A percentile compares a stretch with the other conserved stretches of the same genome.
Evolutionary conservation across 2,329 filamentous ascomycete species (phyloP).

Genomic region (Fusarium sp.): DNA sequence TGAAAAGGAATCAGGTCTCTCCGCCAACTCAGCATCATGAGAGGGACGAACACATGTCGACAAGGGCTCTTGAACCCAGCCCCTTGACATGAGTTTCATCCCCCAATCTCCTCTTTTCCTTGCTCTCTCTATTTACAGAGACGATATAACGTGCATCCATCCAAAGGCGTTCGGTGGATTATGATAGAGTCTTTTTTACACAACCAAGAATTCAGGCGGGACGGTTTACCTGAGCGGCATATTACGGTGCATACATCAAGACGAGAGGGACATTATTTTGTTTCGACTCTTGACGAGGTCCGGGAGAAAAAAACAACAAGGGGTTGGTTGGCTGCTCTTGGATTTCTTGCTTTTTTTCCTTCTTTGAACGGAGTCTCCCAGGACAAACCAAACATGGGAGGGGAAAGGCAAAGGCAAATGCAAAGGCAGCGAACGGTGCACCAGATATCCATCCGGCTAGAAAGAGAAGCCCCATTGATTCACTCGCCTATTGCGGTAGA

Average conservation of each 20-base stretch:
- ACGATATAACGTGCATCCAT: constrained; percentile 40
- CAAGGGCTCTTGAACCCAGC: constrained; percentile 3
- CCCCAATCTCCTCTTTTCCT: constrained; percentile 21
- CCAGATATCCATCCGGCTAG: constrained; percentile 22
- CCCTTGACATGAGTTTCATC: constrained; percentile 7
- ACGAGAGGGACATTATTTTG: constrained; percentile 19
- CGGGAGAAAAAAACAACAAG: constrained; percentile 24
- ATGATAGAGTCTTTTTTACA: constrained; percentile 46
- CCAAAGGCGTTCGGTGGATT: constrained; percentile 47
- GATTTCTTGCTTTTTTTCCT: constrained; percentile 29
- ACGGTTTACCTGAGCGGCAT: constrained; percentile 34
- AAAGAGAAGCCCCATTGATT: constrained; percentile 31
- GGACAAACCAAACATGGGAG: constrained; percentile 6
- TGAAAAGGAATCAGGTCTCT: background rate
- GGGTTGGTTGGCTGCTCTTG: constrained; percentile 16
- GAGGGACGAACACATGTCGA: constrained; percentile 15
- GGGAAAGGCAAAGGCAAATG: constrained; percentile 17
- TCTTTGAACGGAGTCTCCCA: constrained; percentile 14
- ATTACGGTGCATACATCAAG: constrained; percentile 38
- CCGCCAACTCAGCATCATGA: constrained; percentile 19
- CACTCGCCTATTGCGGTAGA: constrained; percentile 31
- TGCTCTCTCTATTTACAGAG: constrained; percentile 35
- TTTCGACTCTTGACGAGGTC: constrained; percentile 21
- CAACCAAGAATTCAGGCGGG: constrained; percentile 39
- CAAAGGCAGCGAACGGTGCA: constrained; percentile 13